Base-by-base conservation (phyloP, 352 stramenopile genomes). In the Pythium sukuiense region DNA sequence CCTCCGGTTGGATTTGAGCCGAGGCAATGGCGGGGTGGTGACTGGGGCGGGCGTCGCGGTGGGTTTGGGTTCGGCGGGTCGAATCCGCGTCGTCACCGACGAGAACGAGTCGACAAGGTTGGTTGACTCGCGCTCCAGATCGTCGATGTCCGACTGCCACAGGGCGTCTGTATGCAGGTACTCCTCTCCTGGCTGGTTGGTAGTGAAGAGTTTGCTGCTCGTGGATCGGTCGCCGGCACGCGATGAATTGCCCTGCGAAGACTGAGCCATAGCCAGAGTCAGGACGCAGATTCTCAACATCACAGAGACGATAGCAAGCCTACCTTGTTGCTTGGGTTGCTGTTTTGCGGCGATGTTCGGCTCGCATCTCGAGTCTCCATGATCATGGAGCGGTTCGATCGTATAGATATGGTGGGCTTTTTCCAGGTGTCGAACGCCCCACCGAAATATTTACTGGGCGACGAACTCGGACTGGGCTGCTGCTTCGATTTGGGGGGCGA, bases 381-480 rank as follows among this genome's bases (percentile, higher is more conserved):
- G 35, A 61, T 65, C 12, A 65, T 20, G 24, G 60, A 72, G 9
- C 55, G 52, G 54, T 32, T 63, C 3, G 65, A 67, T 26, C 18
- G 35, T 30, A 26, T 3, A 59, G 53, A 59, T 6, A 50, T 29
- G 9, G 8, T 32, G 3, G 67, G 43, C 30, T 64, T 66, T n/a
- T 58, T 41, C 61, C 61, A 73, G 35, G 56, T 63, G 16, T 73
- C 67, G 33, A 73, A 63, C 13, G 57, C 35, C 2, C 24, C 43
- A 2, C 56, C 53, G 48, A 73, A 73, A 2, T 70, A 55, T 26
- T 63, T 65, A 33, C 46, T 62, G 0, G 61, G 55, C 3, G 65
- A 67, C 0, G 43, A 39, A 0, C 45, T 63, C 14, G 65, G 55
- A 13, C 59, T 66, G 9, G 43, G 59, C 26, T 66, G 50, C 32